These are phyloP conservation scores for Chlamydomonas reinhardtii DNA, from an alignment of 163 green algal genomes.

Conservation along the genomic window DNA sequence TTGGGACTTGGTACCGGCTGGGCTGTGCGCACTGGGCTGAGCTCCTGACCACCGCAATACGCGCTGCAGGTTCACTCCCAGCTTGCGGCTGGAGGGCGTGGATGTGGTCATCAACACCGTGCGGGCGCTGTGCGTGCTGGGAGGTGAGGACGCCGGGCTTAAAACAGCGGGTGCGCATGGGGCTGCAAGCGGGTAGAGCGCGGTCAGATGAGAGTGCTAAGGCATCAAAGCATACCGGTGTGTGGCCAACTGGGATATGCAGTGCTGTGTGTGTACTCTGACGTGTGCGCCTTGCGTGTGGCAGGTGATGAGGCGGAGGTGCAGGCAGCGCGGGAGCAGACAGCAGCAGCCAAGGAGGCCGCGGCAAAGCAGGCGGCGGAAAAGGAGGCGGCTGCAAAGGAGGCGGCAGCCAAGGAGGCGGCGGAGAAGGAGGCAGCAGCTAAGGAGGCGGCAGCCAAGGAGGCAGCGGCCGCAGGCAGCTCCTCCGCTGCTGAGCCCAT, in stretches of 20 bases:
- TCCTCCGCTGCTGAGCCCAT: neutral
- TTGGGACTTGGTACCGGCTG: no score
- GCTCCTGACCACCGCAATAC: no score
- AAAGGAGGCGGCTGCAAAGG: conserved; percentile 4
- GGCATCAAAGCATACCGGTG: no score
- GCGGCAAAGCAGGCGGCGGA: neutral
- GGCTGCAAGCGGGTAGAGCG: no score
- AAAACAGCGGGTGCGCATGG: no score
- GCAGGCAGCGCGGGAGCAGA: conserved; percentile 19
- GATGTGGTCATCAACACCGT: conserved; percentile 71
- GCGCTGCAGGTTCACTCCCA: conserved; percentile 84
- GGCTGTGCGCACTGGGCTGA: no score
- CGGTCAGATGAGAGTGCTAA: no score
- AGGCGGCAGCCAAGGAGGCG: neutral
- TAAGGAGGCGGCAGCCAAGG: neutral
- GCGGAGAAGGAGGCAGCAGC: neutral
- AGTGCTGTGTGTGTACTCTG: neutral
- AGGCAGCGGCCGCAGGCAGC: neutral
- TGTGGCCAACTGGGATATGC: no score
- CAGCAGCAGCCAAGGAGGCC: neutral
- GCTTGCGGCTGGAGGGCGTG: conserved; percentile 73
- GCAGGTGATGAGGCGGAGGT: conserved; percentile 55
- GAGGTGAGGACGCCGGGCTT: conserved; percentile 48
- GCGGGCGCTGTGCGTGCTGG: conserved; percentile 74
- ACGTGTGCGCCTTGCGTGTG: no score